These are phyloP conservation scores for Galeopsis tetrahit DNA, from an alignment of 257 asterid species.

Conservation along the genomic window DNA sequence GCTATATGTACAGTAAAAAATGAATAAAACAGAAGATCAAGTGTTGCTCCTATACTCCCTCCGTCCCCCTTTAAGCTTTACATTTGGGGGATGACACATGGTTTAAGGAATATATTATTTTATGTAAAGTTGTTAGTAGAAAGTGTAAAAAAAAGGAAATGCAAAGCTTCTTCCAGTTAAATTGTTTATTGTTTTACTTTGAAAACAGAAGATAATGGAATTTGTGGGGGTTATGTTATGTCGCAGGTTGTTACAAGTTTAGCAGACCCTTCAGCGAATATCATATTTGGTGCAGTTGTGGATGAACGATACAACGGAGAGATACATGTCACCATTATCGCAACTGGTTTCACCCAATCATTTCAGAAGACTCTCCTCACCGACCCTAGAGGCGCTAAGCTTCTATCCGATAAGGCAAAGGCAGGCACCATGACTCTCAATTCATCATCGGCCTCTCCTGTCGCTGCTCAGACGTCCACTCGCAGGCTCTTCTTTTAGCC, in stretches of 20 bases:
- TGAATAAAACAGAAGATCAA: background rate
- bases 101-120: too few species aligned
- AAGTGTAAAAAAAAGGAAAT: too few species aligned
- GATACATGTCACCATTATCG: conserved; percentile 94
- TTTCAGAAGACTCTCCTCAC: conserved; percentile 78
- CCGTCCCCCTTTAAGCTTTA: too few species aligned
- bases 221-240: background rate
- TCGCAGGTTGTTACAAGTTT: conserved; percentile 93
- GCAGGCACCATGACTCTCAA: conserved; percentile 43
- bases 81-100: too few species aligned
- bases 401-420: conserved; percentile 49
- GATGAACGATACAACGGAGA: conserved; percentile 93
- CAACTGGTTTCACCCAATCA: conserved; percentile 93
- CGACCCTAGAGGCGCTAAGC: conserved; percentile 82
- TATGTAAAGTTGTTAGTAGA: too few species aligned
- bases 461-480: conserved; percentile 29
- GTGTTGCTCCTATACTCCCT: too few species aligned
- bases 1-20: background rate
- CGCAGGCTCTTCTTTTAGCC: conserved; percentile 48
- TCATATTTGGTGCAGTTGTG: conserved; percentile 98
- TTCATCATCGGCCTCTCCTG: conserved; percentile 31
- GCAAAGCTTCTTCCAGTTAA: background rate
- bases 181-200: background rate
- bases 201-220: background rate
- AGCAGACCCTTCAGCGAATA: conserved; percentile 98